phyloP scores from a whole-genome alignment of 2,329 filamentous ascomycete species.

The Pseudogymnoascus sp. region DNA sequence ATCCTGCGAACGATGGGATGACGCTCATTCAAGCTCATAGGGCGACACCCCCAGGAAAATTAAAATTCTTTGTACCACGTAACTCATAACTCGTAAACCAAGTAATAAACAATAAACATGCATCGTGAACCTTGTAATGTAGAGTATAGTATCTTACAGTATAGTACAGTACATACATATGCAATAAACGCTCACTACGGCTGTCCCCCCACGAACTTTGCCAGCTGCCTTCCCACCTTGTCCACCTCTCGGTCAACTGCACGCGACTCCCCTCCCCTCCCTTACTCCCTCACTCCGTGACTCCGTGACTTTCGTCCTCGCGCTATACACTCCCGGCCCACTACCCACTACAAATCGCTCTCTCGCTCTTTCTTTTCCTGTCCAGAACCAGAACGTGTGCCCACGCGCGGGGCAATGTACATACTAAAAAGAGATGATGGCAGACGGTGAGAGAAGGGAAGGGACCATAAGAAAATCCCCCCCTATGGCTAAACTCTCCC shows the following conservation, averaged over 20 bases:
- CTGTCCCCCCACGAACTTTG: not conserved
- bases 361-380: conserved; percentile 1
- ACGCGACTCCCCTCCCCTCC: not conserved
- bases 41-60: not conserved
- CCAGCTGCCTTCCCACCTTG: not conserved
- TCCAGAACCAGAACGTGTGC: not conserved
- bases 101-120: not conserved
- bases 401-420: conserved; percentile 1
- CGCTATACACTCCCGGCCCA: conserved; percentile 2
- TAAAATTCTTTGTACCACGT: conserved; percentile 1
- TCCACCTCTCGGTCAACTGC: not conserved
- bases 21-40: conserved; percentile 1
- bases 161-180: not conserved
- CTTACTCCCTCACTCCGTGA: not conserved
- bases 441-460: conserved; percentile 1
- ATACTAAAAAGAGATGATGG: conserved; percentile 1
- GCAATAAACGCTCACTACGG: not conserved
- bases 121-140: not conserved
- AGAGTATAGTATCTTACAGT: not conserved
- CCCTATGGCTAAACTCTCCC: not conserved
- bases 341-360: conserved; percentile 1
- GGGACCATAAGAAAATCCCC: not conserved
- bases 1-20: not conserved
- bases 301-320: not conserved
- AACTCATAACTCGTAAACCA: not conserved